phyloP scores from a whole-genome alignment of 2,329 filamentous ascomycete species.

The Penicillium sp. region DNA sequence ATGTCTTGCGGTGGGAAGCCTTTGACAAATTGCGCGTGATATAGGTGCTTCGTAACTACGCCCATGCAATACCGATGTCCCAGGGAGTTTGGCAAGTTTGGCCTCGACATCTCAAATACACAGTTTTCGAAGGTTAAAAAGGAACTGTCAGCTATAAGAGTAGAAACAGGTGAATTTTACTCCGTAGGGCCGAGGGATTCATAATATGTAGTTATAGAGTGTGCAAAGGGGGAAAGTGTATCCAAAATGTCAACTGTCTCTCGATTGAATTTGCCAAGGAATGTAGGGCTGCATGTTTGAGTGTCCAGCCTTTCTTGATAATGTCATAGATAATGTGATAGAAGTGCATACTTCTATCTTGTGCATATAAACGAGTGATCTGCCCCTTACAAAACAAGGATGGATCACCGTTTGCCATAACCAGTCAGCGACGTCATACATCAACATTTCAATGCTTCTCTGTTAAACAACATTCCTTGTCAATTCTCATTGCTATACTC shows the following conservation, averaged over 20 bases:
- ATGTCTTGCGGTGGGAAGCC: background rate
- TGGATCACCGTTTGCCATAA: background rate
- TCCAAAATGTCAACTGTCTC: background rate
- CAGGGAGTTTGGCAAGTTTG: background rate
- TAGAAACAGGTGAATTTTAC: background rate
- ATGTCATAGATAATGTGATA: background rate
- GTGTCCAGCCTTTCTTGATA: background rate
- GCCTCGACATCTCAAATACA: background rate
- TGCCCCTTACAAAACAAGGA: background rate
- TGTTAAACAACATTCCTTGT: background rate
- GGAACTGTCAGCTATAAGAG: background rate
- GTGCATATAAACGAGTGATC: background rate
- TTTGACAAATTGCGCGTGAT: background rate
- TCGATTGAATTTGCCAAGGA: background rate
- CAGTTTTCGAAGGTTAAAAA: background rate
- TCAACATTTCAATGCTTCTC: background rate
- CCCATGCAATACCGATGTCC: background rate
- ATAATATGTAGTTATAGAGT: background rate
- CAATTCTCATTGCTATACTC: background rate
- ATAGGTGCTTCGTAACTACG: background rate
- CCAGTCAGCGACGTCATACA: background rate
- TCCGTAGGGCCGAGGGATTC: background rate
- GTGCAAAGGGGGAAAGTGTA: background rate
- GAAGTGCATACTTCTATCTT: background rate
- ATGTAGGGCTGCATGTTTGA: conserved; percentile 1